Base-by-base conservation (phyloP, 768 basidiomycete species). In the Boletus coccyginus region DNA sequence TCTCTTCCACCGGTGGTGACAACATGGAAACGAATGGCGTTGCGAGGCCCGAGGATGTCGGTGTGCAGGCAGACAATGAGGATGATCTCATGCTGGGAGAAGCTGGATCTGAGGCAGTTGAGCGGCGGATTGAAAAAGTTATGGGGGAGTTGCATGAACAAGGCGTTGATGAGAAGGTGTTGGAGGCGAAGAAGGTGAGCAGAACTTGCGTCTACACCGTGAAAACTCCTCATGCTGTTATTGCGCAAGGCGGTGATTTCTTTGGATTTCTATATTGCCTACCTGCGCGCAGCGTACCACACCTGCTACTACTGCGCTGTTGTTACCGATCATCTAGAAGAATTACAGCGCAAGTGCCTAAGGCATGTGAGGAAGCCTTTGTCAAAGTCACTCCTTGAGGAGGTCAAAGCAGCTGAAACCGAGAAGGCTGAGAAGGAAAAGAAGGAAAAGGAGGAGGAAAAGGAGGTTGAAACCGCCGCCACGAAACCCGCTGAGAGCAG, bases 251-350 rank as follows among this genome's bases (percentile, higher is more conserved):
- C 85, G 64, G 81, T 84, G 66, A 77, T 94, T 66, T 82, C 90
- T 65, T 82, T 98, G 73, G 97, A 99, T 77, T 77, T 96, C 72
- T 94, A 94, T 74, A 78, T 98, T 72, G 87, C 89, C 50, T 98
- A 97, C 75, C 78, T 99, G 68, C 92, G 97, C 63, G 81, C 86
- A 70, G 95, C 91, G 52, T 94, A 89, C 75, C 82, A 93, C 82
- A 87, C 92, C 68, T 97, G 97, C 83, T 99, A 96, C 76, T 99
- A 99, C 77, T 99, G 97, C 80, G 87, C 89, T 65, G 86, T 92
- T 70, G 84, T 92, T 63, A 89, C 87, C 71, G 89, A 96, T 76
- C 94, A 94, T 77, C 75, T 90, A 72, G 97, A 99, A 76, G 94
- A 97, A 78, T 81, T 99, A 66, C 88, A 94, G 73, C 85, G 93